Evolutionary conservation across 139 green algal species (phyloP), one percentile per base, ranked within the genome.

Genomic region (Marvania coccoides): DNA sequence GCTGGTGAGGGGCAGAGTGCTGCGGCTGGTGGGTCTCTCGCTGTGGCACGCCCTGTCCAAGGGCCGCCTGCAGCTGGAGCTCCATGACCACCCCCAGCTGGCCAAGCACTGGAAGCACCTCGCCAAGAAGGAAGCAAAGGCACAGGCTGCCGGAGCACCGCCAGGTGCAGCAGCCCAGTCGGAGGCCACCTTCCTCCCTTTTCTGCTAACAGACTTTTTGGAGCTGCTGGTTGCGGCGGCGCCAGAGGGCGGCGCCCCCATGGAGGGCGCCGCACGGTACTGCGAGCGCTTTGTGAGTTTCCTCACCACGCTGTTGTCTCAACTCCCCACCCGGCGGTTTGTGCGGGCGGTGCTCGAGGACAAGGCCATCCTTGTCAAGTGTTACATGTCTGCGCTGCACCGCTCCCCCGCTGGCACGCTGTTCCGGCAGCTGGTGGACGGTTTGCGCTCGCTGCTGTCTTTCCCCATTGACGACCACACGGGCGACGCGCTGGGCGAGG

Each of bases 381-480:
- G 70, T 77, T 60, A 68, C 35, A 68, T 81, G 73, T 70, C 65
- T 30, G 31, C 69, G n/a, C 71, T 89, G 28, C 76, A 78, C 39
- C 2, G 29, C 1, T 73, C 87, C 56, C 54, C 73, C 5, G 74
- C 58, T 68, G 70, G 69, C 48, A 59, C 57, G 24, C 79, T 91
- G 51, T 96, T 93, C 69, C 36, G 51, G 8, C 92, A 96, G 81
- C 80, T 98, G 61, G 70, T 95, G 26, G 88, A 96, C 71, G 75
- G 95, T 58, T 67, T 95, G 33, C 58, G 71, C 24, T 95, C 93
- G 74, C 96, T 96, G 81, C 72, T 87, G 35, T 39, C 73, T 47
- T 98, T 98, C 79, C 86, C 91, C 55, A 88, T 99, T n/a, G 74
- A 96, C 67, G 84, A 98, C 76, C 87, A 97, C 78, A 93, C 86